Conservation (phyloP, 108 stramenopile genomes). For the Cyclotella choctawhatcheeana region DNA sequence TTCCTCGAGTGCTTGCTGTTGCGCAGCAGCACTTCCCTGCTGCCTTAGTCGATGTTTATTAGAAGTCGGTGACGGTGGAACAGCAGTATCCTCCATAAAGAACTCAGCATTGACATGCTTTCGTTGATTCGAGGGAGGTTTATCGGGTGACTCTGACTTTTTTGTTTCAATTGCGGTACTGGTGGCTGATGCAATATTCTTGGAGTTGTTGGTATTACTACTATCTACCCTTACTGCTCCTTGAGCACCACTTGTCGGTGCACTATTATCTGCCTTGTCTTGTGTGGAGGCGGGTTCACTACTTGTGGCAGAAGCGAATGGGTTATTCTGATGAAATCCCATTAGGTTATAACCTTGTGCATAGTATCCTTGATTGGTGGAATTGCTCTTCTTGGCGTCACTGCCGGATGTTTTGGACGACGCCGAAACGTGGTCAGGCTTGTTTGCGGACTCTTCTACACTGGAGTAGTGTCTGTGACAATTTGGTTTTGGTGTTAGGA, state of each 20-base stretch:
- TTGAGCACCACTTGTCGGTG: not conserved
- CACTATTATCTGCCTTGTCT: no score
- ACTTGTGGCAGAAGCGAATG: not conserved
- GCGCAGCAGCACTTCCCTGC: no score
- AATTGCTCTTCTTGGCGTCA: not conserved
- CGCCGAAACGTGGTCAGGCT: no score
- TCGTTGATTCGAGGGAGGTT: not conserved
- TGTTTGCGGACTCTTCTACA: no score
- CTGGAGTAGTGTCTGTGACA: no score
- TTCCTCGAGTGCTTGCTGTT: not conserved
- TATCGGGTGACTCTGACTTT: not conserved
- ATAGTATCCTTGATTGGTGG: not conserved
- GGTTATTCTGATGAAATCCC: not conserved
- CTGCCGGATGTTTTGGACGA: not conserved
- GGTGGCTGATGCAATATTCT: not conserved
- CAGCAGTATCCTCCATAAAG: not conserved
- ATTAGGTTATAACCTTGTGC: slow-evolving; percentile 4
- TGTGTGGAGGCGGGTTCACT: no score
- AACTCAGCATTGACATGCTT: slow-evolving; percentile 6
- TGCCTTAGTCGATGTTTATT: not conserved
- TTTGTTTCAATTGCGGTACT: not conserved
- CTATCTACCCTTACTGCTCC: no score
- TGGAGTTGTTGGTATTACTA: no score
- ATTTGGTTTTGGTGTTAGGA: no score
- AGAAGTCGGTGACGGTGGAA: not conserved